A percentile compares a stretch with the other conserved stretches of the same genome.
These are phyloP conservation scores for Globisporangium perplexum DNA, from an alignment of 352 stramenopile species.

Conservation along the genomic window DNA sequence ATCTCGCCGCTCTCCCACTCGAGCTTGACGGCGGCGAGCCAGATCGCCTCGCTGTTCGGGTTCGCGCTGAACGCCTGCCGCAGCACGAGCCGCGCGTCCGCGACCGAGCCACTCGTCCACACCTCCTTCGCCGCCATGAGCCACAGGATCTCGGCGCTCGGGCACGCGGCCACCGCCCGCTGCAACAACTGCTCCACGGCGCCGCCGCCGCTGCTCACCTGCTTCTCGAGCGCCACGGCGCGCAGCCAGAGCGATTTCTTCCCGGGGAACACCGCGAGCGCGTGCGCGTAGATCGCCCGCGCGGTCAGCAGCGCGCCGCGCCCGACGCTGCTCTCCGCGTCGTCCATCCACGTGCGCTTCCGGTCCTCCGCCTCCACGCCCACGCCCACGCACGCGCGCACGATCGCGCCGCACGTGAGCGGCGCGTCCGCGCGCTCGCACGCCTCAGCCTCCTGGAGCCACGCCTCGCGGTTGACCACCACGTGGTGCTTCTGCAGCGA, in stretches of 20 bases:
- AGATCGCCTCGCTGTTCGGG: conserved; percentile 93
- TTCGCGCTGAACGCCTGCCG: conserved; percentile 96
- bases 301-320: conserved; percentile 88
- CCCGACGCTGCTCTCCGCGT: conserved; percentile 91
- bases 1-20: conserved; percentile 98
- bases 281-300: conserved; percentile 92
- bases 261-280: conserved; percentile 80
- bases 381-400: conserved; percentile 91
- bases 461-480: conserved; percentile 93
- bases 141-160: conserved; percentile 96
- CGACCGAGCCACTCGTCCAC: conserved; percentile 92
- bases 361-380: conserved; percentile 95
- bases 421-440: conserved; percentile 89
- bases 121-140: conserved; percentile 97
- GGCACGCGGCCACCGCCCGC: conserved; percentile 91
- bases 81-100: conserved; percentile 92
- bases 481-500: conserved; percentile 90
- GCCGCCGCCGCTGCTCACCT: conserved; percentile 80
- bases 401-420: conserved; percentile 93
- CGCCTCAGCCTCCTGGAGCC: conserved; percentile 95
- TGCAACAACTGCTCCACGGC: conserved; percentile 86
- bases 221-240: conserved; percentile 95
- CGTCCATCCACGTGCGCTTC: conserved; percentile 96
- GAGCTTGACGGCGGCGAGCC: conserved; percentile 97
- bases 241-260: conserved; percentile 97